Evolutionary conservation across 1,284 basidiomycete genomes (phyloP), one percentile per base, ranked within the genome.

Genomic region (Cutaneotrichosporon mucoides): DNA sequence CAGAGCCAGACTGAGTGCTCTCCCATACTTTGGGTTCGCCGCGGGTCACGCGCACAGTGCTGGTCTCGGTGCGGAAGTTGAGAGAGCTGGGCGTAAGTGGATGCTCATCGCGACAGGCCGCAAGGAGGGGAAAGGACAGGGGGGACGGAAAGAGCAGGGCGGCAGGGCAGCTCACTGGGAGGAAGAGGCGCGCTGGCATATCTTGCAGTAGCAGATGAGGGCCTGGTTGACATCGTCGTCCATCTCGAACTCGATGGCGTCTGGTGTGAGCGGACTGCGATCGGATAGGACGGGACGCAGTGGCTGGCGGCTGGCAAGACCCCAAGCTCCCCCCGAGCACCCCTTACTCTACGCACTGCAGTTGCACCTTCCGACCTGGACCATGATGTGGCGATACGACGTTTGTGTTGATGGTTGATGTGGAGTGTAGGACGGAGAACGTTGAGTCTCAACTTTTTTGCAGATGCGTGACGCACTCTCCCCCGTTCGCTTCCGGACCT

Each of bases 131-230:
- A 24, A 24, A 24, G 24, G 24, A 24, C 24, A n/a, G n/a, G n/a
- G n/a, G n/a, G n/a, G n/a, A n/a, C n/a, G n/a, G n/a, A n/a, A n/a
- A n/a, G n/a, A n/a, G n/a, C n/a, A n/a, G n/a, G n/a, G n/a, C n/a
- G n/a, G n/a, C n/a, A n/a, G n/a, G n/a, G n/a, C n/a, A n/a, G n/a
- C 46, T 36, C 13, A 61, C 60, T 59, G 16, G 42, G 33, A 46
- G 6, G 61, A 49, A 42, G 47, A 15, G n/a, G 55, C 10, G 40
- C 52, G 52, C 42, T 59, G 61, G 57, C 61, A 62, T 0, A 57
- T 53, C n/a, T 12, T 56, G 61, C 61, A 62, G 54, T 62, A 56
- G 61, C 61, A 62, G 43, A 59, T 40, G 47, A 62, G 38, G 51
- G 45, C 61, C 13, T 55, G 45, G 41, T 59, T 48, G 54, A 50